phyloP scores from a whole-genome alignment of 169 alveolate species.

The Cryptosporidium ubiquitum region DNA sequence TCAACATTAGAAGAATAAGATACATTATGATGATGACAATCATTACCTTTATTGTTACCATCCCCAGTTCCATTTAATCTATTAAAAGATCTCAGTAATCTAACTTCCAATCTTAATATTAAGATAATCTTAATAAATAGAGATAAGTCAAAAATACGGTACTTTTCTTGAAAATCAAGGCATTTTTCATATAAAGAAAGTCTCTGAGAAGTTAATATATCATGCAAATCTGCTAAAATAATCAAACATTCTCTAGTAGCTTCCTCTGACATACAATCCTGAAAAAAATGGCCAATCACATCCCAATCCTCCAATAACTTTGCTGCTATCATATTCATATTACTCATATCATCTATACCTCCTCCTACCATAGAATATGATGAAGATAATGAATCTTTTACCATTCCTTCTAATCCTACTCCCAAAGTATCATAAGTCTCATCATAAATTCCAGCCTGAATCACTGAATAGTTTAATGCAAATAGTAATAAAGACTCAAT shows the following conservation, averaged over 20 bases:
- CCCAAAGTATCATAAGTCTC: background rate
- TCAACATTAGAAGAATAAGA: background rate
- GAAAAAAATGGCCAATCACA: constrained; percentile 59
- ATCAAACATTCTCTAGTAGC: constrained; percentile 51
- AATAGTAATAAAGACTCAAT: constrained; percentile 37
- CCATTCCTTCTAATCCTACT: background rate
- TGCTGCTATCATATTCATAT: constrained; percentile 35
- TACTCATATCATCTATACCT: background rate
- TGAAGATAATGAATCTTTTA: background rate
- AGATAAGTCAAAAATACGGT: constrained; percentile 35
- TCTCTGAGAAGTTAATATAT: constrained; percentile 40
- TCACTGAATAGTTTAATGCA: constrained; percentile 12
- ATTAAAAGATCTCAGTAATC: background rate
- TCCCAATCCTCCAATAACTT: constrained; percentile 70
- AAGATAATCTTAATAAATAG: background rate
- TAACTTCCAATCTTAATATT: constrained; percentile 22
- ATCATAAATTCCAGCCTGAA: background rate
- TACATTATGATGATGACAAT: background rate
- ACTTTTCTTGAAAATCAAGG: constrained; percentile 57
- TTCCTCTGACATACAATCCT: constrained; percentile 69
- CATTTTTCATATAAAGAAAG: constrained; percentile 45
- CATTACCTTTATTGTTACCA: background rate
- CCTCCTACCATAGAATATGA: background rate
- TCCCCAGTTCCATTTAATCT: background rate
- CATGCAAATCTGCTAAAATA: constrained; percentile 64